Evolutionary conservation across 1,284 basidiomycete genomes (phyloP).

Genomic region (Inonotus hispidus): DNA sequence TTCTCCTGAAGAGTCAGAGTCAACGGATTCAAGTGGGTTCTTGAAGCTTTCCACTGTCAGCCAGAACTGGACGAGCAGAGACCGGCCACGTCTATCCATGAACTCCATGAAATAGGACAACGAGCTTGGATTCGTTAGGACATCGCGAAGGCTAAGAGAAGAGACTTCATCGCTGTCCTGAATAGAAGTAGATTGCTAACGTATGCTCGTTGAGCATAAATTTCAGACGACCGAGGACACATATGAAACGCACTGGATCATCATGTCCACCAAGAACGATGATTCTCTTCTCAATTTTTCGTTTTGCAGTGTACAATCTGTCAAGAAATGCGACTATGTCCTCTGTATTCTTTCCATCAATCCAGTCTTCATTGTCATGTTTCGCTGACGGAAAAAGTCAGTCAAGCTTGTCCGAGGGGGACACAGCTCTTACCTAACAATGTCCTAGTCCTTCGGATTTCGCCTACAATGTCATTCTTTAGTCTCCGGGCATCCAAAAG

Average conservation of each 20-base stretch:
- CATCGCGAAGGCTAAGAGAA: constrained; percentile 51
- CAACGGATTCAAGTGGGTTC: constrained; percentile 84
- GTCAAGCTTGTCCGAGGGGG: background rate
- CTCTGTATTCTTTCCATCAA: constrained; percentile 76
- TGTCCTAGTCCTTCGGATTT: constrained; percentile 75
- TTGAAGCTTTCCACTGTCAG: constrained; percentile 96
- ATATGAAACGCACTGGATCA: constrained; percentile 44
- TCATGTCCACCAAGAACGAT: constrained; percentile 68
- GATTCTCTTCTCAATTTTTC: constrained; percentile 83
- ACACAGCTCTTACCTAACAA: constrained; percentile 48
- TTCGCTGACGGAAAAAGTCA: constrained; percentile 44
- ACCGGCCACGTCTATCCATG: constrained; percentile 86
- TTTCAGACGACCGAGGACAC: background rate
- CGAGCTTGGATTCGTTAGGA: constrained; percentile 83
- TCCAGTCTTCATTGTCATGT: constrained; percentile 81
- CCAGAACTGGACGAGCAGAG: constrained; percentile 93
- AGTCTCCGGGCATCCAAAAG: constrained; percentile 85
- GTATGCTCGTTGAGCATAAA: constrained; percentile 15
- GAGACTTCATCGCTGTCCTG: constrained; percentile 26
- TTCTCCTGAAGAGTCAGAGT: constrained; percentile 63
- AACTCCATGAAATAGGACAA: constrained; percentile 97
- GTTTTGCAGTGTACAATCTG: constrained; percentile 81
- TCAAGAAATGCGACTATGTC: constrained; percentile 84
- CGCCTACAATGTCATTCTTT: constrained; percentile 84
- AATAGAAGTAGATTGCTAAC: constrained; percentile 24